Evolutionary conservation across 2,329 filamentous ascomycete species (phyloP).

Genomic region (Aspergillus pseudotamarii): DNA sequence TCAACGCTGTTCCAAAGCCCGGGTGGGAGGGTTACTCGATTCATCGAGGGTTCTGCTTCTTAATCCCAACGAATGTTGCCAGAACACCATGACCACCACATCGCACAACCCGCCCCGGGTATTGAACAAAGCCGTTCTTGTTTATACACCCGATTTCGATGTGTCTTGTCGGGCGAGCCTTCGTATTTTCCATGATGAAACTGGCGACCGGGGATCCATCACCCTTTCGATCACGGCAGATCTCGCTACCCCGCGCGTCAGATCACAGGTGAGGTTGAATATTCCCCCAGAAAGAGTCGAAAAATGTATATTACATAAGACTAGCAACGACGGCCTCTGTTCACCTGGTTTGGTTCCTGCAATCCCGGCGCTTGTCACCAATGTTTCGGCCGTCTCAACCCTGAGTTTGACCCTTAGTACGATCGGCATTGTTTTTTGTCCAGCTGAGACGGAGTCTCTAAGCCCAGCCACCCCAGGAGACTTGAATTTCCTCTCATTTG

Average conservation of each 20-base stretch:
- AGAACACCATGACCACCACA: conserved; percentile 18
- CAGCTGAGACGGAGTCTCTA: conserved; percentile 15
- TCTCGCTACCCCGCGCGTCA: conserved; percentile 21
- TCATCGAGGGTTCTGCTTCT: conserved; percentile 20
- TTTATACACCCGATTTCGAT: conserved; percentile 15
- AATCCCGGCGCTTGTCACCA: conserved; percentile 17
- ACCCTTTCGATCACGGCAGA: conserved; percentile 19
- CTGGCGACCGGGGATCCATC: conserved; percentile 22
- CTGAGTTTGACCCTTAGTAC: conserved; percentile 18
- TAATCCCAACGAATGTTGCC: conserved; percentile 16
- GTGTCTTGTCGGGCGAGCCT: conserved; percentile 18
- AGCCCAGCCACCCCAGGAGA: conserved; percentile 15
- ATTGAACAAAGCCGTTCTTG: conserved; percentile 22
- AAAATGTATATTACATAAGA: conserved; percentile 17
- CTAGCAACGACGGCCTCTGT: conserved; percentile 19
- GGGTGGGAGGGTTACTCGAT: conserved; percentile 28
- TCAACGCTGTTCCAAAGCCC: conserved; percentile 23
- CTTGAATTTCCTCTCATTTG: conserved; percentile 16
- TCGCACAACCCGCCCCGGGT: conserved; percentile 16
- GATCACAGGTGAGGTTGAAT: conserved; percentile 21
- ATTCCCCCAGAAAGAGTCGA: conserved; percentile 18
- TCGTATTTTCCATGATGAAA: conserved; percentile 22
- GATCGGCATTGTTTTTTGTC: conserved; percentile 21
- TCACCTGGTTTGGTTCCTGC: conserved; percentile 14
- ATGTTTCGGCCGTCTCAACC: conserved; percentile 21